Evolutionary conservation across 2,329 filamentous ascomycete genomes (phyloP), one percentile per base, ranked within the genome.

Genomic region (Epichloe gansuensis): DNA sequence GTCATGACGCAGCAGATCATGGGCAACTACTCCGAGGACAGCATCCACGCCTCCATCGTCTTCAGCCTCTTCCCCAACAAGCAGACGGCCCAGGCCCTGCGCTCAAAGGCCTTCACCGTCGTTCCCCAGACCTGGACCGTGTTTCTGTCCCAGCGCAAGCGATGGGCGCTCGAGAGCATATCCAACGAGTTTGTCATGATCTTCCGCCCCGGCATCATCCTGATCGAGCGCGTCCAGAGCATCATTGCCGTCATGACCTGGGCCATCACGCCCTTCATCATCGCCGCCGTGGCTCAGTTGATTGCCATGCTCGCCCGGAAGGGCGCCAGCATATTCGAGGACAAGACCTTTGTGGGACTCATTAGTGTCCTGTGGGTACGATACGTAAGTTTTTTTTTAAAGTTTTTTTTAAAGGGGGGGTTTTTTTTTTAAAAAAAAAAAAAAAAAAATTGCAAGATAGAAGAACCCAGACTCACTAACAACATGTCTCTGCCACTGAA

Each of bases 111-210:
- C 11, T 74, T 66, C 55, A 75, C 73, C 1, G 70, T 72, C 27
- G 71, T 73, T 0, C 72, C 72, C 0, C 69, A 71, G 51, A 64
- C 59, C 39, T 69, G 70, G 66, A 68, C 65, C 27, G 73, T 76
- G 0, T 76, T 74, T 47, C 59, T 75, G 27, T 73, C 71, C 4
- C 73, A 75, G 60, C 67, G 73, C 5, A 72, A 74, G 59, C 67
- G 73, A 0, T 75, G 73, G 72, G 71, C 73, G 1, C 58, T 76
- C 9, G 73, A 71, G 0, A 72, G 71, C 38, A 74, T 71, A 31
- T 69, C 68, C 4, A 75, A 75, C 55, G 73, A 76, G 57, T 68
- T 75, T 27, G 68, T 74, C 59, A 69, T 75, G 63, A 66, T 74
- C n/a, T 68, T 71, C 50, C 64, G 70, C 0, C 66, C 66, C 1